phyloP scores from a whole-genome alignment of 2,329 filamentous ascomycete species.

The Hypoxylon sp. region DNA sequence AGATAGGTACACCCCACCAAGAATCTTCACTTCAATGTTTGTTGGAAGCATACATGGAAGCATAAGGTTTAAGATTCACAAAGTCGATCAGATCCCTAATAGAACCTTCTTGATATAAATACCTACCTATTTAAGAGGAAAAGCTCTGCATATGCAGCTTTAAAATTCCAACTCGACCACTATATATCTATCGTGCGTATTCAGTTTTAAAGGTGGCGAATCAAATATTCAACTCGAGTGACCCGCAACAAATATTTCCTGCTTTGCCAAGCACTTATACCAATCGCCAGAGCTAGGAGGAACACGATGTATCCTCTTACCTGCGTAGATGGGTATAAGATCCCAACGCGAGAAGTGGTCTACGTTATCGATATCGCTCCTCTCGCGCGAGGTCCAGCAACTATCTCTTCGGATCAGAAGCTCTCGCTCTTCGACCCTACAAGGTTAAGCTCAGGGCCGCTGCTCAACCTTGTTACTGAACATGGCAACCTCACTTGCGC shows the following conservation, averaged over 20 bases:
- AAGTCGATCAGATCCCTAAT: neutral
- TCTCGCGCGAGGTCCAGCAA: conserved; percentile 67
- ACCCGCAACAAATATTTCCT: neutral
- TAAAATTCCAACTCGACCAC: neutral
- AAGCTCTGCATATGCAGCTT: neutral
- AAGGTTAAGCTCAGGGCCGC: conserved; percentile 64
- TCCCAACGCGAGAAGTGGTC: conserved; percentile 59
- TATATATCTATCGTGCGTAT: neutral
- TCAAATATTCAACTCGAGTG: neutral
- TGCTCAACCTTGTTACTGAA: conserved; percentile 56
- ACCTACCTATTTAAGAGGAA: neutral
- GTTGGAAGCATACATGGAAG: neutral
- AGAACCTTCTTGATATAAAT: neutral
- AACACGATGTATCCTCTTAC: conserved; percentile 60
- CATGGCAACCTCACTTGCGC: conserved; percentile 77
- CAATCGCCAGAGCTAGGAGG: neutral
- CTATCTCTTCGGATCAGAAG: conserved; percentile 79
- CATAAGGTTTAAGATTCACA: neutral
- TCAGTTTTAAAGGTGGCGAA: neutral
- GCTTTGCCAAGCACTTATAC: conserved; percentile 8
- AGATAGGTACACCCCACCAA: conserved; percentile 16
- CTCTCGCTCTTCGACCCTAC: conserved; percentile 75
- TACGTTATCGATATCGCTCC: conserved; percentile 73
- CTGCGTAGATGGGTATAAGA: conserved; percentile 58
- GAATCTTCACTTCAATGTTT: conserved; percentile 7